These are phyloP conservation scores for Porphyrellus cyaneotinctus DNA, from an alignment of 768 basidiomycete genomes.

Conservation along the genomic window DNA sequence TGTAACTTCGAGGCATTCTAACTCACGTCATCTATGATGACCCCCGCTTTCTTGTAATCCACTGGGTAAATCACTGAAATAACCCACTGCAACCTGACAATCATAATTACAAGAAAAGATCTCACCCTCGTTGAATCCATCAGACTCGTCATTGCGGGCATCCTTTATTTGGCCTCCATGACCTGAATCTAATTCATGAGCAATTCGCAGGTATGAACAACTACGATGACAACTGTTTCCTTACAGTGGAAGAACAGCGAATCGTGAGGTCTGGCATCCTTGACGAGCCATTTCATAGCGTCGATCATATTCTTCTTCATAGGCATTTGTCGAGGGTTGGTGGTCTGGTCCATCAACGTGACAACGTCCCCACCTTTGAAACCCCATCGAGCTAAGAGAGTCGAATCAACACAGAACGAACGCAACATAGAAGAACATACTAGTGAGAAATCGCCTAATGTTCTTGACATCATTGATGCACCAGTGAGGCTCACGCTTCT, in stretches of 20 bases:
- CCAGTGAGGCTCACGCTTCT: constrained; percentile 58
- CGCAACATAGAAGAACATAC: constrained; percentile 30
- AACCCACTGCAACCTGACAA: background rate
- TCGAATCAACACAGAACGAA: background rate
- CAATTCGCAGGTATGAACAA: background rate
- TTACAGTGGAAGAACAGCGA: constrained; percentile 74
- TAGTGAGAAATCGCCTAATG: constrained; percentile 61
- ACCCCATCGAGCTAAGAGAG: constrained; percentile 37
- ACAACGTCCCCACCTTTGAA: constrained; percentile 55
- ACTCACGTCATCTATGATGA: constrained; percentile 76
- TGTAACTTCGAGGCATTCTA: background rate
- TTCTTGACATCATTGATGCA: constrained; percentile 81
- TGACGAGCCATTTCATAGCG: constrained; percentile 65
- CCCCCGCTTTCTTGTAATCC: constrained; percentile 71
- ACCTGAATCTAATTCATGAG: constrained; percentile 64
- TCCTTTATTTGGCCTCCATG: constrained; percentile 93
- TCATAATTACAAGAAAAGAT: background rate
- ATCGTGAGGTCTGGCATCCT: constrained; percentile 63
- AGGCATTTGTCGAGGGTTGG: constrained; percentile 42
- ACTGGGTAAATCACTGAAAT: constrained; percentile 77
- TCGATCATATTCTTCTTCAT: constrained; percentile 53
- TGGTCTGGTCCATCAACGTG: constrained; percentile 48
- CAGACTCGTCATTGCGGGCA: constrained; percentile 68
- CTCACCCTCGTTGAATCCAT: constrained; percentile 75
- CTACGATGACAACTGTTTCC: background rate